Percentiles rank a stretch among this genome's conserved stretches.
phyloP scores from a whole-genome alignment of 2,329 filamentous ascomycete species.

The Colletotrichum sp. region DNA sequence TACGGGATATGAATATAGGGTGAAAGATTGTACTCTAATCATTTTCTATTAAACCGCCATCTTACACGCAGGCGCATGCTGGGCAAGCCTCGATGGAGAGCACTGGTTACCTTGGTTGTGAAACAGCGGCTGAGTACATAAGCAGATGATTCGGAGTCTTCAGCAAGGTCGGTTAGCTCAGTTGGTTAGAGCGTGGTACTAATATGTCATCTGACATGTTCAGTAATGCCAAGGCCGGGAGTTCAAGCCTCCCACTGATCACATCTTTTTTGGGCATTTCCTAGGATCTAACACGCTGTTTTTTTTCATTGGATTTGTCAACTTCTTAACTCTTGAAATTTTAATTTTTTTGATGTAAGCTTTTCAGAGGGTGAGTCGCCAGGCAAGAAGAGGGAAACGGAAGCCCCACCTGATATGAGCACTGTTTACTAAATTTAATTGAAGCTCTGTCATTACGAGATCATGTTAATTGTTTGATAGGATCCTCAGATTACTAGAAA shows the following conservation, averaged over 20 bases:
- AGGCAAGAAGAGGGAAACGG: too few relatives aligned
- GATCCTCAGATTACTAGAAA: not conserved
- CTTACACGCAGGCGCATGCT: not conserved
- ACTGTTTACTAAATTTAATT: too few relatives aligned
- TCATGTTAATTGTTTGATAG: not conserved
- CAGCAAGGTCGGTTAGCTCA: not conserved
- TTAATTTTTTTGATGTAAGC: not conserved
- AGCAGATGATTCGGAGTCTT: accelerated
- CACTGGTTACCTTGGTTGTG: too few relatives aligned
- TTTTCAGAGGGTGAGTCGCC: not conserved
- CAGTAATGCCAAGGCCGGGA: not conserved
- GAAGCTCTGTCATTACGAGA: not conserved
- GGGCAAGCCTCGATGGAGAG: not conserved
- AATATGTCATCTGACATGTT: not conserved
- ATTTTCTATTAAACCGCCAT: not conserved
- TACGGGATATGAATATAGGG: not conserved
- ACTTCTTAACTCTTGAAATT: not conserved
- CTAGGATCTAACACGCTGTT: not conserved
- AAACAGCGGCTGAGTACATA: accelerated
- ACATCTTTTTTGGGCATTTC: not conserved
- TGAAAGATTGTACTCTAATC: accelerated
- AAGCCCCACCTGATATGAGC: too few relatives aligned
- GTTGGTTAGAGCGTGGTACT: not conserved
- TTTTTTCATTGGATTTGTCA: not conserved
- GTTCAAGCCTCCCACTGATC: not conserved